Base-by-base conservation (phyloP, 2,329 filamentous ascomycete genomes). In the Zymoseptoria passerinii region DNA sequence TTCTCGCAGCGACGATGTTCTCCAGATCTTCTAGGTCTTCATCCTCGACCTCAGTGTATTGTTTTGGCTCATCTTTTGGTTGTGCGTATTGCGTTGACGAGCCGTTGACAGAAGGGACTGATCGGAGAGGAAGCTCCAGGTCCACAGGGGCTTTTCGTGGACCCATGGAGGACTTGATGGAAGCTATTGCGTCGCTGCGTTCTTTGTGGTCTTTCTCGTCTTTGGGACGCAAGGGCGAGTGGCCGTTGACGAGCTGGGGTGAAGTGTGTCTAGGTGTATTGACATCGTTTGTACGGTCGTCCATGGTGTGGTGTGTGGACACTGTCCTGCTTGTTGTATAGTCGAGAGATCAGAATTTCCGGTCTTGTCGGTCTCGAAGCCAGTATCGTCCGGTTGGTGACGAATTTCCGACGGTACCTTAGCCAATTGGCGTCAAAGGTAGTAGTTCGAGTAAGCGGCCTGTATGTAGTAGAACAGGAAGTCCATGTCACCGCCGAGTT, bases 91-190 rank as follows among this genome's bases (percentile, higher is more conserved):
- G 35, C 35, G 61, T 18, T 56, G 61, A 48, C 48, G 56, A 59
- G 13, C 54, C 54, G 19, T 52, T 35, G 16, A 16, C 9, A 19
- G 53, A 61, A 48, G 51, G 57, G 13, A 44, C 13, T 44, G 35
- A 44, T 48, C 48, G 53, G 18, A 54, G 19, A 54, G 59, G 40
- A 53, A 65, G 56, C 51, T 76, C 74, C 50, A 79, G 73, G 63
- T 78, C 74, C 50, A 81, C 68, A 0, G 76, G 72, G 55, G 76
- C 73, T 62, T 75, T 76, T 27, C 75, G 73, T 20, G 73, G 75
- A 29, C 75, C 75, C 70, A 83, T 83, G 13, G 82, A 84, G 6
- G 78, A 78, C 64, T 80, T 74, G 60, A 86, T 86, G 23, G 83
- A 81, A 18, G 81, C 77, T 65, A 79, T 81, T 56, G 85, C 76